Evolutionary conservation across 306 rosid species (phyloP), one percentile per base, ranked within the genome.

Genomic region (Benincasa hispida): DNA sequence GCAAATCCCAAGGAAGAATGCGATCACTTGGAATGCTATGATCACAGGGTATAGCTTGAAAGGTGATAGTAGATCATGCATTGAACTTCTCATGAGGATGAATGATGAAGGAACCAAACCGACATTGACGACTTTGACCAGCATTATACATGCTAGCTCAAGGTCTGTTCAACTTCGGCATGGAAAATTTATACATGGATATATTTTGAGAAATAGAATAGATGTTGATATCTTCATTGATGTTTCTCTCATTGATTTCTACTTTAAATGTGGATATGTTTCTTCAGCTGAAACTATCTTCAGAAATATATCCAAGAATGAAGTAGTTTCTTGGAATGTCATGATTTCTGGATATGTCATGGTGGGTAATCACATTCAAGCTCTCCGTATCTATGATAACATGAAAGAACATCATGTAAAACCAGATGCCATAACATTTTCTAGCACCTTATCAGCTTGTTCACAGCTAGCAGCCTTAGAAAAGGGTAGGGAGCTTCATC

Each of bases 11-110:
- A 76, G 65, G 60, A 92, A 86, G 89, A 87, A 86, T 76, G 80
- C 81, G 42, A 81, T 92, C 82, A 84, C 98, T 69, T 92, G 96
- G 93, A 92, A 92, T 82, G 85, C 96, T 70, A 80, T 92, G 87
- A 86, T 92, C 77, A 72, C 79, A 34, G 91, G 87, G 59, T 89
- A 86, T 81, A 82, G 89, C 66, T 80, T 89, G 77, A 87, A 77
- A 81, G 93, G 96, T 66, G 98, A 92, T 79, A 80, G 83, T 63
- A 58, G 76, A 61, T 86, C 93, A 32, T 92, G 96, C 81, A 74
- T 92, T 73, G 79, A 79, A 77, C 88, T 88, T 76, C 84, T 92
- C 72, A 56, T 57, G 78, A 88, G 91, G 88, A 92, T 92, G 98
- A 79, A 59, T 39, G 60, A 76, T 15, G 92, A 85, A 72, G 85